These are phyloP conservation scores for Colletotrichum nymphaeae DNA, from an alignment of 2,329 filamentous ascomycete species.

Conservation along the genomic window DNA sequence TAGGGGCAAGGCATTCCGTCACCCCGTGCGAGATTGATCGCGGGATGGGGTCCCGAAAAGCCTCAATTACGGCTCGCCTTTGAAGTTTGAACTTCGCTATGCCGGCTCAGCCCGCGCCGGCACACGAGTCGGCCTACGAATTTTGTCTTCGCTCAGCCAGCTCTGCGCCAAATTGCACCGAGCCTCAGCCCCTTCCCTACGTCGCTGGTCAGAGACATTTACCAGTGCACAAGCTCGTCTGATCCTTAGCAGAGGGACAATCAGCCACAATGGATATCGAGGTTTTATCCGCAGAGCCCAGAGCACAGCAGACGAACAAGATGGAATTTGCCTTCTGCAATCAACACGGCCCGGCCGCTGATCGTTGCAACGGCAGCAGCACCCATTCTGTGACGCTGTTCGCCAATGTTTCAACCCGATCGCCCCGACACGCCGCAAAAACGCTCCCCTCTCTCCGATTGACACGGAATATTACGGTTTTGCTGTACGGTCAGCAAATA, in stretches of 20 bases:
- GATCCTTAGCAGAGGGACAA: slow-evolving; percentile 2
- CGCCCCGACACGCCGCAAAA: slow-evolving; percentile 4
- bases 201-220: slow-evolving; percentile 10
- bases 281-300: neutral
- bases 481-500: slow-evolving; percentile 16
- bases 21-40: neutral
- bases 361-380: neutral
- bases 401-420: slow-evolving; percentile 27
- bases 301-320: neutral
- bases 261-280: slow-evolving; percentile 15
- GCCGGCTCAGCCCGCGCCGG: slow-evolving; percentile 18
- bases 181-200: slow-evolving; percentile 28
- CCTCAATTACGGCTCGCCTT: neutral
- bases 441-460: neutral
- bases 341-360: slow-evolving; percentile 1
- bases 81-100: neutral
- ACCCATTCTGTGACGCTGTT: slow-evolving; percentile 1
- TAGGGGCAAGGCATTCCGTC: slow-evolving; percentile 15
- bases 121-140: slow-evolving; percentile 19
- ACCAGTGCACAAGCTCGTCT: slow-evolving; percentile 11
- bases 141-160: slow-evolving; percentile 29
- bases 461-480: neutral
- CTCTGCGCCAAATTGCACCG: slow-evolving; percentile 31
- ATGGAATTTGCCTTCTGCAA: slow-evolving; percentile 4
- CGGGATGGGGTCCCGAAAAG: neutral